Evolutionary conservation across 106 monocot genomes (phyloP).

Genomic region (Dendrobium chrysotoxum): DNA sequence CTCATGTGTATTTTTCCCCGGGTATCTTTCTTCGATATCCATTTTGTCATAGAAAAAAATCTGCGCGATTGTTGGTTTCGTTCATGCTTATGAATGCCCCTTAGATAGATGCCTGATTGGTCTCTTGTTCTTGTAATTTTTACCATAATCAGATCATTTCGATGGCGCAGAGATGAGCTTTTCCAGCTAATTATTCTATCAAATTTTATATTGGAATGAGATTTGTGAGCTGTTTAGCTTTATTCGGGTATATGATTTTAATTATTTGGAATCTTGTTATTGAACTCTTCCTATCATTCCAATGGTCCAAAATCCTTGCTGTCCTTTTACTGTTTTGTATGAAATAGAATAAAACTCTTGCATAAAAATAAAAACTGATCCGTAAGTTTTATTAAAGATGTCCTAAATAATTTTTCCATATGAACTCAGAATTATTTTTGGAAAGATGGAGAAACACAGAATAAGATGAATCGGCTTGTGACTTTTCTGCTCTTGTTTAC

Average conservation of each 20-base stretch:
- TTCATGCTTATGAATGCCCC: background rate
- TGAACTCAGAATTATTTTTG: no score
- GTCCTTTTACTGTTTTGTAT: background rate
- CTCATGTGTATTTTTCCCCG: background rate
- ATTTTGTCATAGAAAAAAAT: no score
- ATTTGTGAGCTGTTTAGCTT: background rate
- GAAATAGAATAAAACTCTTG: background rate
- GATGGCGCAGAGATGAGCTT: no score
- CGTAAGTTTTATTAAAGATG: no score
- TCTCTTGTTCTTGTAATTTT: background rate
- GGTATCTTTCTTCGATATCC: no score
- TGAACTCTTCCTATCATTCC: background rate
- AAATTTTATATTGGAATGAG: background rate
- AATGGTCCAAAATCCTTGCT: background rate
- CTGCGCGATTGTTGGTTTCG: no score
- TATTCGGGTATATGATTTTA: background rate
- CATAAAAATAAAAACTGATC: no score
- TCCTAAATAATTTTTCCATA: no score
- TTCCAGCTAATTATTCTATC: no score
- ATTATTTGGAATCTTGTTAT: background rate
- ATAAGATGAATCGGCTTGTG: no score
- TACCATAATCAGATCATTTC: no score
- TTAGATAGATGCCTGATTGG: background rate
- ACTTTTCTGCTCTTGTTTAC: slow-evolving; percentile 3
- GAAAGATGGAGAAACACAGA: background rate